Conservation (phyloP, 1,284 basidiomycete species). For the Tranzscheliella williamsii region DNA sequence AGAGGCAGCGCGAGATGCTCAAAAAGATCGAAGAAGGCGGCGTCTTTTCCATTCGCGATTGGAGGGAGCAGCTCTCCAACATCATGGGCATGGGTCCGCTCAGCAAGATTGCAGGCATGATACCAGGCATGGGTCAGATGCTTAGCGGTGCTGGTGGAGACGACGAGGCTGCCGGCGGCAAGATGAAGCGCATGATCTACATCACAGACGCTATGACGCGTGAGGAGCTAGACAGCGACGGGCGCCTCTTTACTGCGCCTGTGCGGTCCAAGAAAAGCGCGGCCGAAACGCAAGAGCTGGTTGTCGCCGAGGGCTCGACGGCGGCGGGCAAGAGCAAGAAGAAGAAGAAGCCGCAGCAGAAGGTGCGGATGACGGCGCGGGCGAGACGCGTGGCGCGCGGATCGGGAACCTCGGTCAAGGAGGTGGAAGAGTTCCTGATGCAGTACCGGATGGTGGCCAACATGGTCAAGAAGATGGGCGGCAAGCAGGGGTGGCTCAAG, state of each 20-base stretch:
- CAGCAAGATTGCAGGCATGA: constrained; percentile 98
- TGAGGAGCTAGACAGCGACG: constrained; percentile 93
- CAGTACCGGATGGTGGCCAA: constrained; percentile 50
- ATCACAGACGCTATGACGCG: constrained; percentile 98
- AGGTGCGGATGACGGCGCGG: constrained; percentile 55
- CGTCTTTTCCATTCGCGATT: constrained; percentile 92
- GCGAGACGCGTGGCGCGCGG: constrained; percentile 82
- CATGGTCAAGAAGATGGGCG: constrained; percentile 88
- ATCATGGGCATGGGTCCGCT: constrained; percentile 99
- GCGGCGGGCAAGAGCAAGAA: constrained; percentile 32
- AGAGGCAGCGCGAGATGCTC: constrained; percentile 96
- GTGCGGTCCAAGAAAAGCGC: constrained; percentile 29
- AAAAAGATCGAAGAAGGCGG: constrained; percentile 93
- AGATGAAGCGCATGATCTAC: constrained; percentile 97
- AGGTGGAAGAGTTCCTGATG: constrained; percentile 92
- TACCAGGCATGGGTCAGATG: constrained; percentile 89
- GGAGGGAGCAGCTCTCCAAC: constrained; percentile 94
- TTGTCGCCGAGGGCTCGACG: constrained; percentile 21
- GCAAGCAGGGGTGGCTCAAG: constrained; percentile 74
- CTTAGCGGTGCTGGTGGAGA: constrained; percentile 67
- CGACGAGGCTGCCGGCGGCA: constrained; percentile 81
- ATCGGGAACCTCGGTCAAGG: constrained; percentile 91
- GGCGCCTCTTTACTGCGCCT: constrained; percentile 62
- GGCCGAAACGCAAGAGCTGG: constrained; percentile 9
- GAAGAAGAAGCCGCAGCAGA: constrained; percentile 40